Percentiles rank a stretch among this genome's conserved stretches.
phyloP scores from a whole-genome alignment of 192 early-diverging fungal species.

The Backusella parvicylindrica region DNA sequence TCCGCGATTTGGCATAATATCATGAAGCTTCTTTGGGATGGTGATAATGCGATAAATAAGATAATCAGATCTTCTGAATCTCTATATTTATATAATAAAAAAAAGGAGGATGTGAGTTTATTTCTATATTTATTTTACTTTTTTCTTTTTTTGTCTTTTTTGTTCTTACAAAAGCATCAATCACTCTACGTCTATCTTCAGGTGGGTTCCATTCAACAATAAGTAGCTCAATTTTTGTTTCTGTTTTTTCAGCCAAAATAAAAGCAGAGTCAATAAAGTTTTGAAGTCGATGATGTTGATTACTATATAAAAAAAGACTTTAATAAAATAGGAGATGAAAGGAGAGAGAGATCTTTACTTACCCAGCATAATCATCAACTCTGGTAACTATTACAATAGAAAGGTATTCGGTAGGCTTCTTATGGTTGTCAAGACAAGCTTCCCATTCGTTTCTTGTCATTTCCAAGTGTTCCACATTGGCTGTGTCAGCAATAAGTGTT shows the following conservation, averaged over 20 bases:
- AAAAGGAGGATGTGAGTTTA: not conserved
- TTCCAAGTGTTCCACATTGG: not conserved
- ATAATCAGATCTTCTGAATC: conserved; percentile 28
- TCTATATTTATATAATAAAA: conserved; percentile 7
- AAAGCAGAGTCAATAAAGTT: conserved; percentile 35
- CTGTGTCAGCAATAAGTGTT: not conserved
- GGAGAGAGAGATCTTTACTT: not conserved
- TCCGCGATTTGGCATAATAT: conserved; percentile 29
- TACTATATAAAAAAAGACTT: conserved; percentile 10
- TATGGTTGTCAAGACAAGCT: conserved; percentile 14
- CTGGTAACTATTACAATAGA: conserved; percentile 38
- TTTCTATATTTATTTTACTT: not conserved
- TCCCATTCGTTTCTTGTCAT: conserved; percentile 22
- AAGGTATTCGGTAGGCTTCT: conserved; percentile 19
- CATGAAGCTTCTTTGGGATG: conserved; percentile 28
- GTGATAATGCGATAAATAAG: conserved; percentile 33
- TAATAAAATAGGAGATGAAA: not conserved
- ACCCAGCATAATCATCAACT: conserved; percentile 37
- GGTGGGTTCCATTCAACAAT: conserved; percentile 40
- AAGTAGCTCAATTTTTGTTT: conserved; percentile 29
- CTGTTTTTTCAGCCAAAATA: conserved; percentile 28
- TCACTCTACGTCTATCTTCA: conserved; percentile 18
- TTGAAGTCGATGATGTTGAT: conserved; percentile 32
- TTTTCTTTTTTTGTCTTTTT: not conserved
- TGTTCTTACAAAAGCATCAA: conserved; percentile 33